Percentiles rank a stretch among this genome's conserved stretches.
Evolutionary conservation across 2,329 filamentous ascomycete species (phyloP).

Genomic region (Fusarium caatingaense): DNA sequence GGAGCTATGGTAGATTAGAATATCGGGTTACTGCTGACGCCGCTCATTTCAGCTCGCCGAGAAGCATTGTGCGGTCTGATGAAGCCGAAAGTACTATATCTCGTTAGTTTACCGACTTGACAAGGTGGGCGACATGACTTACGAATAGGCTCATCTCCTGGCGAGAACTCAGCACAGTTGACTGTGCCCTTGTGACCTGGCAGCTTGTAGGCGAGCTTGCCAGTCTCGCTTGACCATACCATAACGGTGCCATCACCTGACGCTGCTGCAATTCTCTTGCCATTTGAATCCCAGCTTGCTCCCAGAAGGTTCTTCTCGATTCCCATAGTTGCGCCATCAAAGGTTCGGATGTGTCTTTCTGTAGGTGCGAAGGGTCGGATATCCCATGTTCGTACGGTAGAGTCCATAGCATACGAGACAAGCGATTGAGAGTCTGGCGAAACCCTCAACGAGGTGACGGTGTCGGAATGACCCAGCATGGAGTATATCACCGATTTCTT

Average conservation of each 20-base stretch:
- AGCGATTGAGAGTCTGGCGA: constrained; percentile 93
- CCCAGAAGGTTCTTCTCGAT: constrained; percentile 92
- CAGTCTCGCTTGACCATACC: constrained; percentile 89
- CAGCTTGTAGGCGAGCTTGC: constrained; percentile 92
- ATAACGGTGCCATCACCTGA: constrained; percentile 91
- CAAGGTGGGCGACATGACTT: constrained; percentile 55
- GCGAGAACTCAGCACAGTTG: constrained; percentile 93
- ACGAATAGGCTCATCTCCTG: constrained; percentile 87
- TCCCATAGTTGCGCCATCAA: constrained; percentile 89
- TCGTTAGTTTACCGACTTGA: constrained; percentile 49
- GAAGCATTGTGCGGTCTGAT: constrained; percentile 85
- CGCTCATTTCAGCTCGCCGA: constrained; percentile 77
- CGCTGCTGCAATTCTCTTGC: constrained; percentile 88
- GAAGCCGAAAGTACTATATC: constrained; percentile 84
- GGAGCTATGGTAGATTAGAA: constrained; percentile 18
- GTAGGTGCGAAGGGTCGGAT: constrained; percentile 92
- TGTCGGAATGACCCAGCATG: constrained; percentile 90
- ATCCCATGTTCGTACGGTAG: constrained; percentile 94
- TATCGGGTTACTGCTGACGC: constrained; percentile 54
- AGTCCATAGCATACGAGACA: constrained; percentile 93
- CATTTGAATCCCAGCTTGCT: constrained; percentile 88
- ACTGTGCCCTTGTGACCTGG: constrained; percentile 96
- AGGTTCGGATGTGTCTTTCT: constrained; percentile 85
- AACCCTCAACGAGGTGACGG: constrained; percentile 88
- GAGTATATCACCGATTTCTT: constrained; percentile 91